These are phyloP conservation scores for Colletotrichum tabaci DNA, from an alignment of 2,329 filamentous ascomycete species.

Conservation along the genomic window DNA sequence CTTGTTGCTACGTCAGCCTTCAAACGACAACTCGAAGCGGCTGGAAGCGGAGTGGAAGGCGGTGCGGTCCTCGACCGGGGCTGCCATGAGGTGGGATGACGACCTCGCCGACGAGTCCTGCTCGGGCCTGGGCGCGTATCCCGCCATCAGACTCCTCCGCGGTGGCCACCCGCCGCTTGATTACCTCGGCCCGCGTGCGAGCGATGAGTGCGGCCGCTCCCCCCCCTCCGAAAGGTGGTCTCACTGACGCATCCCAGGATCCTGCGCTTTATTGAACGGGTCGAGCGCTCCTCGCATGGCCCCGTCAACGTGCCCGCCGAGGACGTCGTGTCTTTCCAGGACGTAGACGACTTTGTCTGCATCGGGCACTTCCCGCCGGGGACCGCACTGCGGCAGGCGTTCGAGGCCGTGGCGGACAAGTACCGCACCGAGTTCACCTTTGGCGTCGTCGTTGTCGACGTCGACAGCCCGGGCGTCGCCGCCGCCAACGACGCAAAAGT, in stretches of 20 bases:
- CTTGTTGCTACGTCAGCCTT: not conserved
- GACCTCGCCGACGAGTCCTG: slow-evolving; percentile 12
- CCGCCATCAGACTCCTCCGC: slow-evolving; percentile 25
- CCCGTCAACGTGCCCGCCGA: slow-evolving; percentile 44
- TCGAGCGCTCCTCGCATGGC: slow-evolving; percentile 46
- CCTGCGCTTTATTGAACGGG: slow-evolving; percentile 46
- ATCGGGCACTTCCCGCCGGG: slow-evolving; percentile 48
- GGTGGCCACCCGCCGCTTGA: not conserved
- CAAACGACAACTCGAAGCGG: slow-evolving; percentile 1
- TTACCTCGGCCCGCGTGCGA: slow-evolving; percentile 21
- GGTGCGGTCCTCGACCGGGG: slow-evolving; percentile 14
- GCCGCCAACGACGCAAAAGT: slow-evolving; percentile 44
- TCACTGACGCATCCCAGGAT: slow-evolving; percentile 42
- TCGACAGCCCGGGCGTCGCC: slow-evolving; percentile 35
- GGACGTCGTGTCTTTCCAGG: slow-evolving; percentile 47
- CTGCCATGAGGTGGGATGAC: slow-evolving; percentile 23
- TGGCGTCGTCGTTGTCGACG: slow-evolving; percentile 43
- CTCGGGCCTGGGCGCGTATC: slow-evolving; percentile 3
- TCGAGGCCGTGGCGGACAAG: slow-evolving; percentile 47
- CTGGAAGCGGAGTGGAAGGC: slow-evolving; percentile 23
- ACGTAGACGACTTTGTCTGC: slow-evolving; percentile 51
- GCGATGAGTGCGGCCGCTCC: slow-evolving; percentile 17
- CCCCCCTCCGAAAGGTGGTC: not conserved
- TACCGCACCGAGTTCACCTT: slow-evolving; percentile 55
- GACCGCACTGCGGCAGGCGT: slow-evolving; percentile 40